Base-by-base conservation (phyloP, 495 filamentous ascomycete species). In the Annulohypoxylon bovei region DNA sequence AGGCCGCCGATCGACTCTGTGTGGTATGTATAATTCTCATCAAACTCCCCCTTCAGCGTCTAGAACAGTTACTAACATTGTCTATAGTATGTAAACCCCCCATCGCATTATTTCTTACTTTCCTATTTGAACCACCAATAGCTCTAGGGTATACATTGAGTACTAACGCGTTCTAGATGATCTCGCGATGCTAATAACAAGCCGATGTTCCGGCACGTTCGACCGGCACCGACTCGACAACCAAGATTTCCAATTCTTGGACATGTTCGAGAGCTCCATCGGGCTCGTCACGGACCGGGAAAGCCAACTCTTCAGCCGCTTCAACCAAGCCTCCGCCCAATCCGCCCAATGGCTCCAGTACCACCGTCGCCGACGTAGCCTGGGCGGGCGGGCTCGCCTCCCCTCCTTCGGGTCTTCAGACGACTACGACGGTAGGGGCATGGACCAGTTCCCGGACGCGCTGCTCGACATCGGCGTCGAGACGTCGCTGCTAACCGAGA, bases 201-300 rank as follows among this genome's bases (percentile, higher is more conserved):
- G 82, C 52, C 82, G 88, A 25, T 92, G 88, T 73, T 87, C 84
- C 5, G 89, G 88, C 0, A 83, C 89, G 9, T 91, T 92, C 67
- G 89, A 91, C 68, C 80, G 88, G 3, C 86, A 90, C 64, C 85
- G 85, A 0, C 80, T 88, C 49, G 85, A 85, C 23, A 85, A 90
- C 64, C 88, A 90, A 55, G 81, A 89, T 30, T 89, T 88, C 64
- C 88, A 90, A 67, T 91, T 92, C 61, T 63, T 92, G 22, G 90
- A 92, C 65, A 91, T 92, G 88, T 92, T 92, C 65, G 90, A 91
- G 65, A 84, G 80, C 14, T 87, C 84, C 0, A 91, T 92, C 60
- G 89, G 89, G 42, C 82, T 85, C 42, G 88, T 83, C 3, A 92
- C 88, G 1, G 87, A 91, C 67, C 75, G 80, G 40, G 89, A 92